phyloP scores from a whole-genome alignment of 2,329 filamentous ascomycete genomes.

The Trichoderma arundinaceum region DNA sequence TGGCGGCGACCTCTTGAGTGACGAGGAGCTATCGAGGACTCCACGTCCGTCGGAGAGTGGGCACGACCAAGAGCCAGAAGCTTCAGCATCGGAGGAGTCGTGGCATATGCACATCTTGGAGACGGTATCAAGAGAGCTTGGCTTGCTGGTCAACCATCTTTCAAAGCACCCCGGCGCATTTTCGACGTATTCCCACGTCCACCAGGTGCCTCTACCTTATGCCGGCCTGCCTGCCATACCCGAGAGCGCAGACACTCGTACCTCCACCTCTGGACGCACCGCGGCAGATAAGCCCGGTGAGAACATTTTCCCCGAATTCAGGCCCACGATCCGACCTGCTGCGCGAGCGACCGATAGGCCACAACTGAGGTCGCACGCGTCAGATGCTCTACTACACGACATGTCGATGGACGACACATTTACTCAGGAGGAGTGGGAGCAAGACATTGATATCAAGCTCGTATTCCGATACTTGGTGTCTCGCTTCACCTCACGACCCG shows the following conservation, averaged over 20 bases:
- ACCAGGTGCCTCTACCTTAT: constrained; percentile 72
- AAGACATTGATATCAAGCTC: constrained; percentile 86
- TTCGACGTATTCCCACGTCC: constrained; percentile 73
- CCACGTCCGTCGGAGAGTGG: constrained; percentile 47
- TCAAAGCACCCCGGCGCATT: constrained; percentile 85
- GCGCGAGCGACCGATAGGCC: constrained; percentile 48
- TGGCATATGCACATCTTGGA: constrained; percentile 85
- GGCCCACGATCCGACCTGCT: constrained; percentile 52
- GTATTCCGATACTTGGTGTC: constrained; percentile 87
- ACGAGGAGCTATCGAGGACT: constrained; percentile 55
- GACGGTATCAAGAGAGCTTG: constrained; percentile 84
- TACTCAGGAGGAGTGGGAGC: constrained; percentile 87
- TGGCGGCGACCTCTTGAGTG: constrained; percentile 73
- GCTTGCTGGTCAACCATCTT: constrained; percentile 79
- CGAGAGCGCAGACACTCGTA: constrained; percentile 51
- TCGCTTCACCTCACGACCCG: constrained; percentile 66
- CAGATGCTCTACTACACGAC: constrained; percentile 38
- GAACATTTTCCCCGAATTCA: constrained; percentile 49
- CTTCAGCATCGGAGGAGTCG: constrained; percentile 48
- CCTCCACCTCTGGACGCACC: constrained; percentile 38
- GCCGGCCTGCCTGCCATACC: constrained; percentile 74
- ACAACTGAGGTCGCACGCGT: constrained; percentile 38
- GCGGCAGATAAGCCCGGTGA: constrained; percentile 37
- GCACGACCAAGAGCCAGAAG: constrained; percentile 35
- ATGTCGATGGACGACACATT: constrained; percentile 47